Evolutionary conservation across 345 rosid species (phyloP), one percentile per base, ranked within the genome.

Genomic region (Mallotus nudiflorus): DNA sequence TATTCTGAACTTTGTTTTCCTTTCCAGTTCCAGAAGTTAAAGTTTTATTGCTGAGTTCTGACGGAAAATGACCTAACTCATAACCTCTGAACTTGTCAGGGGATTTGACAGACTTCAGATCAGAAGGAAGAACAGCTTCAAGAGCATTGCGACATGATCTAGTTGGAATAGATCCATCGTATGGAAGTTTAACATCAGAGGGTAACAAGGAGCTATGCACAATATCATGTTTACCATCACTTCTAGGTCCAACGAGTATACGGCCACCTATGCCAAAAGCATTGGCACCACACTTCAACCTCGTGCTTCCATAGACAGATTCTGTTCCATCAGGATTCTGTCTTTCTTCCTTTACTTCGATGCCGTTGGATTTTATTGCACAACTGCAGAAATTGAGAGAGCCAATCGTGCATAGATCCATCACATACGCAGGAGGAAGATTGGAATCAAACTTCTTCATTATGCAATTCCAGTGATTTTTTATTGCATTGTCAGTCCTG

Each of bases 381-480:
- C 78, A 74, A 39, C 46, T 44, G 68, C 64, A 74, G 65, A 46
- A 44, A 25, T 54, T 68, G 48, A 60, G 25, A 45, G 68, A 37
- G 35, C 52, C 58, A 31, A 8, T 20, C 6, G 48, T 57, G 6
- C 15, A 11, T 15, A 8, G 24, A 68, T 31, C 65, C 64, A 54
- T 18, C 1, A 40, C 54, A 18, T 14, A 11, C 13, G 40, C 64
- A 29, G 22, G 55, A 9, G 28, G 60, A 6, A 27, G 28, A 64
- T 56, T 24, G 6, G 61, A 48, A 65, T 59, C 42, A 5, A 57
- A 28, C 25, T 65, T 65, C 66, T 37, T 77, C 65, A 60, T 19
- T 22, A 72, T 40, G 51, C 80, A 72, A 55, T 71, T 77, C 76
- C 80, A 77, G 73, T 62, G 76, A 51, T 77, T 77, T 54, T 77